Evolutionary conservation across 495 filamentous ascomycete species (phyloP).

Genomic region (Neurospora hispaniola): DNA sequence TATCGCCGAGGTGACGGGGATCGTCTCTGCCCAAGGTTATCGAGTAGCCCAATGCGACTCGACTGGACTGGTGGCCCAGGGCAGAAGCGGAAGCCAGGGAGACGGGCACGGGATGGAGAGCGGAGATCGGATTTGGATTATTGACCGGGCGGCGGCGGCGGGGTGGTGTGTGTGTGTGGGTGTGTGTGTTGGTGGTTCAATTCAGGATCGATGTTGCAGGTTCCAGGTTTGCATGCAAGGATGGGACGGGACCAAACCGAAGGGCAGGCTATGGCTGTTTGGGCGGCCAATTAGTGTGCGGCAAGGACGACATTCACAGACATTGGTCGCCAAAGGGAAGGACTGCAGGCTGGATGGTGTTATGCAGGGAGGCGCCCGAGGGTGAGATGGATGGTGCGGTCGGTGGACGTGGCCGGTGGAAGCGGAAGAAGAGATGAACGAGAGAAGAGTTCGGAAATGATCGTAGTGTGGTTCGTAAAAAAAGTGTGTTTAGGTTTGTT

Average conservation of each 20-base stretch:
- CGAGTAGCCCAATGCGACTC: background rate
- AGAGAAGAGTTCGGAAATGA: background rate
- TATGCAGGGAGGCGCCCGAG: background rate
- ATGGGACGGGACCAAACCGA: background rate
- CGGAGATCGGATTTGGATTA: background rate
- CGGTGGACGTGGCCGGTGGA: background rate
- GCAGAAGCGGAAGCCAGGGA: background rate
- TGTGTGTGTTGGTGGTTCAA: background rate
- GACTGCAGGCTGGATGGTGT: background rate
- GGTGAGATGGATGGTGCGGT: background rate
- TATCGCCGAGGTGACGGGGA: background rate
- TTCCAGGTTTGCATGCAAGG: background rate
- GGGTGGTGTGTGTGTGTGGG: background rate
- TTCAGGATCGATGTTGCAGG: background rate
- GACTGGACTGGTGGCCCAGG: background rate
- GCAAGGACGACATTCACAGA: slow-evolving; percentile 13
- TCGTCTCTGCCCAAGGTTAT: background rate
- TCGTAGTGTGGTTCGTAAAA: background rate
- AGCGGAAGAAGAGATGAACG: background rate
- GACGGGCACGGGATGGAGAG: background rate
- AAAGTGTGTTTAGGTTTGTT: background rate
- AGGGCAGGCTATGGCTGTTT: background rate
- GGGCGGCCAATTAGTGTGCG: slow-evolving; percentile 21
- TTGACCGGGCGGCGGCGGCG: background rate
- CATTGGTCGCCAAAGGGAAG: background rate